Conservation (phyloP, 1,284 basidiomycete species). For the Apiotrichum veenhuisii region DNA sequence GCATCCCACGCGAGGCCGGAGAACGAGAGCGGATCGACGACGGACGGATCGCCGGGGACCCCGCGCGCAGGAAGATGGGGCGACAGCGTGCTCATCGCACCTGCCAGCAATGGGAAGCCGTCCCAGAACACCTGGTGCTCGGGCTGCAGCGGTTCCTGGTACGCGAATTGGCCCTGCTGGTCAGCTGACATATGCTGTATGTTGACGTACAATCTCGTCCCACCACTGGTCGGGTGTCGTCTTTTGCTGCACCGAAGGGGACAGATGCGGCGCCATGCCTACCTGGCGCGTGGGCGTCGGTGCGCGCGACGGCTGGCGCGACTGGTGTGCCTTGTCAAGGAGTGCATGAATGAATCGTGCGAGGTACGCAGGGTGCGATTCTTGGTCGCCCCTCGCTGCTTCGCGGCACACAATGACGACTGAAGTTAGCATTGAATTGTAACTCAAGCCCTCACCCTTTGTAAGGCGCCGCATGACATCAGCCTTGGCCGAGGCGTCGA, state of each 20-base stretch:
- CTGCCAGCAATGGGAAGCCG: constrained; percentile 19
- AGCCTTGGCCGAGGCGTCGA: constrained; percentile 17
- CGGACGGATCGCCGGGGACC: neutral
- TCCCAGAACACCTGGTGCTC: constrained; percentile 22
- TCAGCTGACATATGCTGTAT: neutral
- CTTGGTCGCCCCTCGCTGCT: constrained; percentile 20
- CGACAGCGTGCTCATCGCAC: constrained; percentile 18
- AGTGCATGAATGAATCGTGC: constrained; percentile 22
- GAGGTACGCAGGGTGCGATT: constrained; percentile 20
- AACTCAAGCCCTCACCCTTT: constrained; percentile 5
- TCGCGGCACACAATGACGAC: constrained; percentile 26
- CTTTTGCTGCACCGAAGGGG: constrained; percentile 10
- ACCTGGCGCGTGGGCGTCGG: constrained; percentile 2
- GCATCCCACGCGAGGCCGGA: constrained; percentile 5
- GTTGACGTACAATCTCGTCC: constrained; percentile 17
- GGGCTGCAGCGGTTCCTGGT: constrained; percentile 17
- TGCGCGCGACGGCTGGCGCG: constrained; percentile 14
- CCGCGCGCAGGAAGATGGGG: neutral
- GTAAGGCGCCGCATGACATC: constrained; percentile 20
- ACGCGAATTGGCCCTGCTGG: constrained; percentile 17
- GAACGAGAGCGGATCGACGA: neutral
- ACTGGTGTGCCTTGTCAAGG: constrained; percentile 22
- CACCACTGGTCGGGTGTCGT: constrained; percentile 21
- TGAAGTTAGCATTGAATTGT: neutral
- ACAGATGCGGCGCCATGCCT: neutral